Evolutionary conservation across 192 early-diverging fungal genomes (phyloP).

Genomic region (Phycomyces nitens): DNA sequence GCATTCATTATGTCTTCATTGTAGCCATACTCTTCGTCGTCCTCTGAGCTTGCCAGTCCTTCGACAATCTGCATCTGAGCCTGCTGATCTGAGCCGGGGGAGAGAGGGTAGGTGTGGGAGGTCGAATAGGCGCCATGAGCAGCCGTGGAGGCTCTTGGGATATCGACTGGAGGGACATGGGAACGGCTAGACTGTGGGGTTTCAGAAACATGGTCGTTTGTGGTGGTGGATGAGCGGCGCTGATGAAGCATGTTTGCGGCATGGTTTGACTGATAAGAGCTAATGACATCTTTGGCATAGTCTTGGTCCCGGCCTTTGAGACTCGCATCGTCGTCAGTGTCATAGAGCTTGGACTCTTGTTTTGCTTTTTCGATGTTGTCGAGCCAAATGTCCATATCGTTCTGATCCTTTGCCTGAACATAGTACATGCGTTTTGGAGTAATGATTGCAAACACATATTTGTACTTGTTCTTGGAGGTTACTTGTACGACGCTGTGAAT

Average conservation of each 20-base stretch:
- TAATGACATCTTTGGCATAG: conserved; percentile 30
- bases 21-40: conserved; percentile 29
- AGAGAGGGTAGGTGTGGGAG: conserved; percentile 26
- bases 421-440: conserved; percentile 71
- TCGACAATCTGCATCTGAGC: conserved; percentile 22
- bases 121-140: conserved; percentile 17
- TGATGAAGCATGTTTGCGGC: conserved; percentile 11
- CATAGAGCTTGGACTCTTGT: conserved; percentile 18
- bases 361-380: conserved; percentile 63
- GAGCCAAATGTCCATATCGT: conserved; percentile 72
- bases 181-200: background rate
- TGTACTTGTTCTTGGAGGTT: conserved; percentile 57
- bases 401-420: conserved; percentile 52
- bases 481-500: conserved; percentile 71
- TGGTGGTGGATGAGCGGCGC: conserved; percentile 14
- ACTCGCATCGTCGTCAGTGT: conserved; percentile 30
- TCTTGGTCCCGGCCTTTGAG: conserved; percentile 26
- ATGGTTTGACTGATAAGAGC: conserved; percentile 29
- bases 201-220: too few species aligned
- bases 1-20: conserved; percentile 27
- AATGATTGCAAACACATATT: conserved; percentile 71
- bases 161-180: background rate
- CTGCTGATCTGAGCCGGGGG: conserved; percentile 23
- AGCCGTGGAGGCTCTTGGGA: background rate
- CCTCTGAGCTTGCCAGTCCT: conserved; percentile 31